Evolutionary conservation across 306 rosid species (phyloP).

Genomic region (Vigna radiata): DNA sequence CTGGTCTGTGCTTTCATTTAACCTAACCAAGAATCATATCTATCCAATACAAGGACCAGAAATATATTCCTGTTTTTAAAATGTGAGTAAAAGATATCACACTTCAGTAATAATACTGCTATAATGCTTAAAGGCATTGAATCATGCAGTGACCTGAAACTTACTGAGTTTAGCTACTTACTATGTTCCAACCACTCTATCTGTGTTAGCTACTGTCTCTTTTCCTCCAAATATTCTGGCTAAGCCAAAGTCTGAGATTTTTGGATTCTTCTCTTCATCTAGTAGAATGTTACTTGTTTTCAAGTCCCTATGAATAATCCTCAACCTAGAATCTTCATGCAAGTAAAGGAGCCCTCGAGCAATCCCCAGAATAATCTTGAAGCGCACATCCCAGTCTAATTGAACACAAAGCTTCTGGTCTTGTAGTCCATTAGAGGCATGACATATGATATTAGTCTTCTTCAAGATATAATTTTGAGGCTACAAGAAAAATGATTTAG

Average conservation of each 20-base stretch:
- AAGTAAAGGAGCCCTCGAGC: conserved; percentile 85
- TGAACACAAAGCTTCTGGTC: conserved; percentile 58
- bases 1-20: too few relatives aligned
- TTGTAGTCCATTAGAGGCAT: conserved; percentile 44
- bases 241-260: conserved; percentile 82
- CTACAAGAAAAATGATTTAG: background rate
- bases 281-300: conserved; percentile 77
- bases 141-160: conserved; percentile 41
- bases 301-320: conserved; percentile 77
- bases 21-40: too few relatives aligned
- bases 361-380: conserved; percentile 73
- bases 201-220: conserved; percentile 65
- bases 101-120: too few relatives aligned
- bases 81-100: too few relatives aligned
- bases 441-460: conserved; percentile 27
- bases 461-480: background rate
- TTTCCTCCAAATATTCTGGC: conserved; percentile 77
- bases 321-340: conserved; percentile 78
- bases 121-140: background rate
- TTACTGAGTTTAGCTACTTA: conserved; percentile 72
- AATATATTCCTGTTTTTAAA: too few relatives aligned
- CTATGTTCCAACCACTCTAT: conserved; percentile 87
- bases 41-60: too few relatives aligned
- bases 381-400: conserved; percentile 72
- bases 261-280: conserved; percentile 77